Conservation (phyloP, 2,329 filamentous ascomycete genomes). For the Apiospora arundinis region DNA sequence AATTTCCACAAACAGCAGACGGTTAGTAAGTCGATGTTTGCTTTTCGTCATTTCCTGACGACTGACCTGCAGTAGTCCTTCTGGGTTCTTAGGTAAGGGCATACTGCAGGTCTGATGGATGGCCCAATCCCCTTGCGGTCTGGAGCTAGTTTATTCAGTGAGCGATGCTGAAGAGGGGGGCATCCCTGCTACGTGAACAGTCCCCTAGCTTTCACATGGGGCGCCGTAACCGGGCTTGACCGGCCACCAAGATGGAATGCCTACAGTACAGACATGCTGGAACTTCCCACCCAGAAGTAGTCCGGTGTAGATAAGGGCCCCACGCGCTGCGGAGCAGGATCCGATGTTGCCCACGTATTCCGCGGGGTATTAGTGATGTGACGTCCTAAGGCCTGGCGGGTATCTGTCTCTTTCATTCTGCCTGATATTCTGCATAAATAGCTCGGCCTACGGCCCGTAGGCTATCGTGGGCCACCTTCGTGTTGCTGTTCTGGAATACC, state of each 20-base stretch:
- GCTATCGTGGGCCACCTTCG: not conserved
- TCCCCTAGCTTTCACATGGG: not conserved
- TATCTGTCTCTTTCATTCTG: not conserved
- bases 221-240: not conserved
- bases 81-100: not conserved
- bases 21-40: not conserved
- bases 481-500: not conserved
- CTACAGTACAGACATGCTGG: not conserved
- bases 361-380: slow-evolving; percentile 10
- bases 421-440: slow-evolving; percentile 16
- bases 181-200: not conserved
- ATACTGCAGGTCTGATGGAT: not conserved
- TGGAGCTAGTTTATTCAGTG: not conserved
- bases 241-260: not conserved
- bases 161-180: not conserved
- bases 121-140: not conserved
- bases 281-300: not conserved
- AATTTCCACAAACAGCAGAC: slow-evolving; percentile 27
- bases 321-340: not conserved
- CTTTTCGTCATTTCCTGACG: not conserved
- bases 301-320: not conserved
- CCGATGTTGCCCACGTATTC: not conserved
- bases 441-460: not conserved
- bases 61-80: not conserved
- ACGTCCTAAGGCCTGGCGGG: not conserved